Evolutionary conservation across 257 asterid species (phyloP).

Genomic region (Solanum commersonii): DNA sequence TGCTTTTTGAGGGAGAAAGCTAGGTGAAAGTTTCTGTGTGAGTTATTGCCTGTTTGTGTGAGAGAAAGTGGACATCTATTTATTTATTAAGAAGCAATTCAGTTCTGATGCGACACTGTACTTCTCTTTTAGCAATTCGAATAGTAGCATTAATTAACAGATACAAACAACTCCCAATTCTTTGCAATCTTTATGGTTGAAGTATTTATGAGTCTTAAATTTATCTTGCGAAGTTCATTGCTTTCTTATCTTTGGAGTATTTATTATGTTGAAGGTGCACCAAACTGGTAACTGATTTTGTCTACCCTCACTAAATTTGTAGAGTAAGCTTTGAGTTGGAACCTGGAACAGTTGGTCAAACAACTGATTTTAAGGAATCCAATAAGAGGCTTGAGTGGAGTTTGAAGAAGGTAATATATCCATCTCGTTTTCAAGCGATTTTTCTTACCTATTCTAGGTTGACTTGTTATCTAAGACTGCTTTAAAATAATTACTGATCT

Average conservation of each 20-base stretch:
- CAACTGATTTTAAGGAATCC: constrained; percentile 91
- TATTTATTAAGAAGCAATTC: neutral
- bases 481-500: constrained; percentile 15
- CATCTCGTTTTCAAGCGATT: neutral
- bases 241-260: neutral
- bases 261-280: neutral
- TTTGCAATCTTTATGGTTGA: neutral
- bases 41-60: neutral
- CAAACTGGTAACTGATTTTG: neutral
- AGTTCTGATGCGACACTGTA: neutral
- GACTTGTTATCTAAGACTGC: neutral
- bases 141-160: neutral
- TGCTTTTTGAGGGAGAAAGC: neutral
- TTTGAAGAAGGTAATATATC: constrained; percentile 66
- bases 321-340: constrained; percentile 94
- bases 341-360: constrained; percentile 81
- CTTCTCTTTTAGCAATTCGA: neutral
- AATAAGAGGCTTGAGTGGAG: constrained; percentile 82
- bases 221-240: neutral
- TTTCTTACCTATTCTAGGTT: neutral
- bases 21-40: neutral
- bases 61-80: neutral
- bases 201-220: neutral
- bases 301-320: constrained; percentile 6
- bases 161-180: neutral